Evolutionary conservation across 306 rosid species (phyloP).

Genomic region (Fagus crenata): DNA sequence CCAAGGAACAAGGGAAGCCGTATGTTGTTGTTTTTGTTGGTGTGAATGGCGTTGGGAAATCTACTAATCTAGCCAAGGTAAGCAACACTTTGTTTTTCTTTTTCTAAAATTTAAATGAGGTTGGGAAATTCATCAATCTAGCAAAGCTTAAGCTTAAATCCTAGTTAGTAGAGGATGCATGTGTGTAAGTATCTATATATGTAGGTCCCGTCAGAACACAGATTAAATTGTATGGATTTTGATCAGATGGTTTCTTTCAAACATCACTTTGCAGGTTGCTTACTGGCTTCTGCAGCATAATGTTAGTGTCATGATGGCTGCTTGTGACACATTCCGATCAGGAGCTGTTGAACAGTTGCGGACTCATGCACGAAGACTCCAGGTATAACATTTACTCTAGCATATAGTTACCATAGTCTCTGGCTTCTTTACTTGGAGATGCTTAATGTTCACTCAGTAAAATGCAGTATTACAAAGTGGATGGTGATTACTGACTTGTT

Average conservation of each 20-base stretch:
- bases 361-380: conserved; percentile 97
- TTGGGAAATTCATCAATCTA: not conserved
- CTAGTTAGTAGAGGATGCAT: conserved; percentile 18
- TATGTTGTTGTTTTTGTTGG: conserved; percentile 98
- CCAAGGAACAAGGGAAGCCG: conserved; percentile 92
- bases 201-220: not conserved
- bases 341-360: conserved; percentile 99
- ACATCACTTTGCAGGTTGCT: conserved; percentile 69
- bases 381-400: conserved; percentile 50
- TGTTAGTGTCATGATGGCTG: conserved; percentile 93
- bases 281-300: conserved; percentile 95
- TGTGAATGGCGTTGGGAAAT: conserved; percentile 97
- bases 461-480: not conserved
- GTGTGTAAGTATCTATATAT: not conserved
- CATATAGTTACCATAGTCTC: conserved; percentile 10
- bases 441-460: not conserved
- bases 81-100: not conserved
- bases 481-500: conserved; percentile 6
- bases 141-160: not conserved
- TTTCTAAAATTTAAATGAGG: not conserved
- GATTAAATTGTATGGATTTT: conserved; percentile 8
- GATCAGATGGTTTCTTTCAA: conserved; percentile 24
- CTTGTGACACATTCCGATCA: conserved; percentile 97
- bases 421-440: conserved; percentile 2
- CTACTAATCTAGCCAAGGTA: conserved; percentile 97